Conservation (phyloP, 2,329 filamentous ascomycete genomes). For the Dryadomyces quercivorus region DNA sequence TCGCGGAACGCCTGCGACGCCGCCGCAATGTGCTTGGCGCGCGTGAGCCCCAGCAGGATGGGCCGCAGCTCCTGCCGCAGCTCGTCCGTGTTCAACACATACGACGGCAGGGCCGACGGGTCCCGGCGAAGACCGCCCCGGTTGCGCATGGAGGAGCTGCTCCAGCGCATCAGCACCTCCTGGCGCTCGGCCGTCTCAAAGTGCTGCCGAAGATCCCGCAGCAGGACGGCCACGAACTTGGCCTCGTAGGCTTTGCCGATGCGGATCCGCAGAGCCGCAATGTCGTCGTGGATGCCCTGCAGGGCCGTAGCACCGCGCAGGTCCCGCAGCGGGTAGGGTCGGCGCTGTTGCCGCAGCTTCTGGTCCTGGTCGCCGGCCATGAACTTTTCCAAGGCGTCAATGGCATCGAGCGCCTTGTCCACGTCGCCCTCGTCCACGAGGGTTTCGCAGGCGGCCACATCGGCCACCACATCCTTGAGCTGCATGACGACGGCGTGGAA, state of each 20-base stretch:
- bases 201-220: slow-evolving; percentile 73
- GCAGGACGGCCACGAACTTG: slow-evolving; percentile 64
- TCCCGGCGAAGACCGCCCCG: slow-evolving; percentile 56
- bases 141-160: slow-evolving; percentile 58
- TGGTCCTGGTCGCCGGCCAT: slow-evolving; percentile 59
- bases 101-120: slow-evolving; percentile 62
- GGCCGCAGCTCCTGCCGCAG: slow-evolving; percentile 59
- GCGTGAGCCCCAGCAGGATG: slow-evolving; percentile 66
- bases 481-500: slow-evolving; percentile 75
- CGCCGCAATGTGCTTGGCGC: slow-evolving; percentile 65
- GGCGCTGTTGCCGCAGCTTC: neutral
- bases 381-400: slow-evolving; percentile 67
- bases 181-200: slow-evolving; percentile 56
- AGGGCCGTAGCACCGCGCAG: slow-evolving; percentile 67
- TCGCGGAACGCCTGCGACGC: slow-evolving; percentile 81
- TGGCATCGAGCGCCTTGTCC: slow-evolving; percentile 63
- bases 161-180: slow-evolving; percentile 77
- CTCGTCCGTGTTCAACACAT: slow-evolving; percentile 59
- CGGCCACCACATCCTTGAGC: slow-evolving; percentile 64
- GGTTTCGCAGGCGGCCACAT: slow-evolving; percentile 63
- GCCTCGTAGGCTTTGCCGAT: slow-evolving; percentile 81
- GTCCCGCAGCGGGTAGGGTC: slow-evolving; percentile 41
- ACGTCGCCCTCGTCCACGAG: slow-evolving; percentile 75
- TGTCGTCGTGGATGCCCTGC: slow-evolving; percentile 65
- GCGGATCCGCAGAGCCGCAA: slow-evolving; percentile 62